phyloP scores from a whole-genome alignment of 305 asterid genomes.

The Euphrasia arctica region DNA sequence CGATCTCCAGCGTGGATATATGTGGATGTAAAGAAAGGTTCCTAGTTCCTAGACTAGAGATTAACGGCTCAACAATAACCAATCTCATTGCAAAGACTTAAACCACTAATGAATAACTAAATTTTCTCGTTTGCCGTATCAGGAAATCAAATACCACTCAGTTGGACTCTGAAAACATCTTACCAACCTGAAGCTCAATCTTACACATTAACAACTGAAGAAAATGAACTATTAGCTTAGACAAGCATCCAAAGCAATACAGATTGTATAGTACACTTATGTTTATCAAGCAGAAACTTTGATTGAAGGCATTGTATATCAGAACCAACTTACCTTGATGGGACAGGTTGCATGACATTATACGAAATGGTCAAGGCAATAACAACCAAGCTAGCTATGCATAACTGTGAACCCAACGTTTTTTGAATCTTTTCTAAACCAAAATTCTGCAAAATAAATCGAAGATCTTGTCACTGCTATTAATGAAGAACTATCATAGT shows the following conservation, averaged over 20 bases:
- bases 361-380: constrained; percentile 49
- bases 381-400: constrained; percentile 52
- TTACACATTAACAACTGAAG: constrained; percentile 12
- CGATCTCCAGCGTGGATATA: too few species aligned
- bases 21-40: too few species aligned
- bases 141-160: not conserved
- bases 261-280: not conserved
- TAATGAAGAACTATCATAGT: constrained; percentile 17
- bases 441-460: constrained; percentile 44
- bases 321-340: constrained; percentile 46
- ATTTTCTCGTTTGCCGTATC: constrained; percentile 6
- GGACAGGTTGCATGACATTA: constrained; percentile 42
- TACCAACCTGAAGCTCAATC: not conserved
- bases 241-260: constrained; percentile 6
- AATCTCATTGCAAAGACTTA: constrained; percentile 1
- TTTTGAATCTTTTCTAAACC: constrained; percentile 48
- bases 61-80: not conserved
- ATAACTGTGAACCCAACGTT: constrained; percentile 53
- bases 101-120: not conserved
- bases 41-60: too few species aligned
- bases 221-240: not conserved
- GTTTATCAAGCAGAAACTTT: constrained; percentile 14
- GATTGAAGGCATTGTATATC: constrained; percentile 9
- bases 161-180: constrained; percentile 2
- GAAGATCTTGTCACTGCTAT: constrained; percentile 17